phyloP scores from a whole-genome alignment of 1,284 basidiomycete genomes.

The Ganoderma multipileum region DNA sequence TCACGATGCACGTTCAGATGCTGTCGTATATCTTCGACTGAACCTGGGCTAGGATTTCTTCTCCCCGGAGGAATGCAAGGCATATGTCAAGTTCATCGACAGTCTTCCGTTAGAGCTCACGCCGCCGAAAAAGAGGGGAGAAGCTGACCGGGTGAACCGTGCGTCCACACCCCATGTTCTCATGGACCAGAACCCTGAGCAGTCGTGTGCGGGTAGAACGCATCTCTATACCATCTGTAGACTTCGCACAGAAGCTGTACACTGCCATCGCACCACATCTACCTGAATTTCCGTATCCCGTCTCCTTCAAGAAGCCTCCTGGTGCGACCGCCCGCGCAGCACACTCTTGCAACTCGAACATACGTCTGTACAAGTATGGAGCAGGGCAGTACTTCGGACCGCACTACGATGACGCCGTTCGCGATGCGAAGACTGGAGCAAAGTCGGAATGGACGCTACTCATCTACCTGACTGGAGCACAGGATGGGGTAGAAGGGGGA shows the following conservation, averaged over 20 bases:
- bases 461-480: constrained; percentile 75
- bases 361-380: constrained; percentile 74
- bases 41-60: constrained; percentile 57
- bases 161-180: constrained; percentile 33
- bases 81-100: constrained; percentile 69
- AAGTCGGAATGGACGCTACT: constrained; percentile 84
- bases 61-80: constrained; percentile 66
- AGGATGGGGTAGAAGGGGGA: constrained; percentile 79
- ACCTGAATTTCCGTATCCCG: constrained; percentile 60
- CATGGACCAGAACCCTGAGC: background rate
- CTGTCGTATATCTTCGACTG: constrained; percentile 13
- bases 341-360: constrained; percentile 72
- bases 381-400: constrained; percentile 72
- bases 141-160: constrained; percentile 81
- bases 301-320: constrained; percentile 45
- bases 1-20: background rate
- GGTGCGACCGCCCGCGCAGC: constrained; percentile 47
- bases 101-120: constrained; percentile 71
- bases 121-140: constrained; percentile 76
- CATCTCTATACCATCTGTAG: constrained; percentile 62
- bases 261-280: constrained; percentile 63
- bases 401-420: constrained; percentile 79
- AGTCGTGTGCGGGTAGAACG: constrained; percentile 52
- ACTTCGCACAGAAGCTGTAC: constrained; percentile 67
- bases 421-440: constrained; percentile 59